phyloP scores from a whole-genome alignment of 331 rosid genomes.

The Acacia concinna region DNA sequence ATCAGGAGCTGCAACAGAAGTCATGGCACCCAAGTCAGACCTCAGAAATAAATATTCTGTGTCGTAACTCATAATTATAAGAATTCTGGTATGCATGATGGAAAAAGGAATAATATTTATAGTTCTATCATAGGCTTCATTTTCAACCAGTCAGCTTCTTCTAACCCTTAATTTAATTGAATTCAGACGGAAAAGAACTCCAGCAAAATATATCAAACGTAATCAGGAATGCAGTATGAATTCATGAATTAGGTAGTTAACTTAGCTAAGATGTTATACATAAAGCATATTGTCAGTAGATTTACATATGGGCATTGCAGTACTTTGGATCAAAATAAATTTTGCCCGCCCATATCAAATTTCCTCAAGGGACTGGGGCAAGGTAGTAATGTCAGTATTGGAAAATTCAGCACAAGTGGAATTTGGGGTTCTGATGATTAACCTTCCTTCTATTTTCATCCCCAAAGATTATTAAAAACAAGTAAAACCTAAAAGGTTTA shows the following conservation, averaged over 20 bases:
- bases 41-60: background rate
- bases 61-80: background rate
- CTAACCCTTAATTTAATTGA: background rate
- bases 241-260: background rate
- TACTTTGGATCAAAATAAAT: background rate
- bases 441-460: background rate
- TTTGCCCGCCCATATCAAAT: background rate
- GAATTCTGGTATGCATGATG: background rate
- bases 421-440: background rate
- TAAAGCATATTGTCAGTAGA: background rate
- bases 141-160: background rate
- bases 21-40: constrained; percentile 1
- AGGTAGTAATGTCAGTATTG: too few relatives aligned
- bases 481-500: background rate
- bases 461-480: background rate
- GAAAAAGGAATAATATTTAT: background rate
- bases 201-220: background rate
- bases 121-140: background rate
- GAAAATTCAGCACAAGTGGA: background rate
- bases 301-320: background rate
- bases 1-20: constrained; percentile 74
- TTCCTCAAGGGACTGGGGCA: background rate
- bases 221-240: background rate
- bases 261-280: background rate
- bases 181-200: background rate